Conservation (phyloP, 331 rosid genomes). For the Arachis monticola region DNA sequence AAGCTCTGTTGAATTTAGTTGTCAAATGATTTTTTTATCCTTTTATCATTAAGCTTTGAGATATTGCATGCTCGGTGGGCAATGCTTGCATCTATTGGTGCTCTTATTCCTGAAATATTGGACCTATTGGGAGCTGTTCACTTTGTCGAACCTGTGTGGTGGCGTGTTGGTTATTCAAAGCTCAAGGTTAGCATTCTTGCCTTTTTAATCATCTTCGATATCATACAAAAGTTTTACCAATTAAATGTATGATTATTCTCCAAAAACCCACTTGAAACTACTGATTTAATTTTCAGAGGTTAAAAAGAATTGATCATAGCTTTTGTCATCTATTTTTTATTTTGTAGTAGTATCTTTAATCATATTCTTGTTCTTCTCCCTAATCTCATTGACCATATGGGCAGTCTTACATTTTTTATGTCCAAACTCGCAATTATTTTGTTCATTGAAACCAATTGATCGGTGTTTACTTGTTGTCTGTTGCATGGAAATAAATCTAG, state of each 20-base stretch:
- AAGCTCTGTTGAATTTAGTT: slow-evolving; percentile 22
- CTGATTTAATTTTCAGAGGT: slow-evolving; percentile 25
- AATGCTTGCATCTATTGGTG: slow-evolving; percentile 91
- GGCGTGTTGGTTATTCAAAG: slow-evolving; percentile 97
- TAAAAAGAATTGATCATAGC: slow-evolving; percentile 13
- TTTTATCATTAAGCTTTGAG: slow-evolving; percentile 71
- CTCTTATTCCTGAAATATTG: slow-evolving; percentile 79
- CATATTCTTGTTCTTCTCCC: slow-evolving; percentile 13
- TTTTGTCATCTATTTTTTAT: slow-evolving; percentile 21
- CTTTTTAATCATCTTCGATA: slow-evolving; percentile 24
- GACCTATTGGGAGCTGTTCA: slow-evolving; percentile 78
- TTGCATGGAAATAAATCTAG: slow-evolving; percentile 31
- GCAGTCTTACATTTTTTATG: slow-evolving; percentile 9
- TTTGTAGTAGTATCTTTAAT: slow-evolving; percentile 26
- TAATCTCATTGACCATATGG: background rate
- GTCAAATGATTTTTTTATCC: slow-evolving; percentile 34
- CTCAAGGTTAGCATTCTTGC: slow-evolving; percentile 61
- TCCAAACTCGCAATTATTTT: slow-evolving; percentile 18
- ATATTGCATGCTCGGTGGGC: slow-evolving; percentile 99
- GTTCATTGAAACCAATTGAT: slow-evolving; percentile 16
- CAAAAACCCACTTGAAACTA: slow-evolving; percentile 14
- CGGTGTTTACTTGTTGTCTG: slow-evolving; percentile 29
- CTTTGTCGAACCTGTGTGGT: slow-evolving; percentile 95
- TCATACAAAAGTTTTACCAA: slow-evolving; percentile 26
- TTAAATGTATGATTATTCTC: slow-evolving; percentile 26